A percentile compares a stretch with the other conserved stretches of the same genome.
Conservation (phyloP, 345 rosid genomes). For the Murraya koenigii region DNA sequence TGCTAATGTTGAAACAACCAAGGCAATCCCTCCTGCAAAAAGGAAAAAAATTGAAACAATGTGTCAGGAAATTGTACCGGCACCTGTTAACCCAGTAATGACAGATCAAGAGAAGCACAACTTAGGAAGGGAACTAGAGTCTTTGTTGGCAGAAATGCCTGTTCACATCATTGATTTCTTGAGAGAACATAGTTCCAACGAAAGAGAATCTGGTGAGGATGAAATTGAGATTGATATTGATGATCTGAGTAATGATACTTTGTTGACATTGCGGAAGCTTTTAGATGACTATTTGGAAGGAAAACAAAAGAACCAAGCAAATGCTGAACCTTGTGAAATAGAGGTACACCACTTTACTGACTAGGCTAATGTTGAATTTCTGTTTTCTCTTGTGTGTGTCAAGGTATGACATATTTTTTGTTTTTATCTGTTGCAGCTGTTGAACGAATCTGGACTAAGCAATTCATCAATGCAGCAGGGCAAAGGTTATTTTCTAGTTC, state of each 20-base stretch:
- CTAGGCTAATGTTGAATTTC: background rate
- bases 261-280: constrained; percentile 65
- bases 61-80: constrained; percentile 39
- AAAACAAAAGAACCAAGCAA: constrained; percentile 52
- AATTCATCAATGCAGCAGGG: constrained; percentile 72
- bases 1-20: constrained; percentile 36
- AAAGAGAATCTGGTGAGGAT: constrained; percentile 65
- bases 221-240: constrained; percentile 97
- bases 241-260: constrained; percentile 75
- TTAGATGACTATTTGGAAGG: constrained; percentile 63
- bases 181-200: constrained; percentile 70
- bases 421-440: constrained; percentile 44
- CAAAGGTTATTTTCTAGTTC: constrained; percentile 46
- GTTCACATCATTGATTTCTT: constrained; percentile 68
- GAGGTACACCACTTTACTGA: constrained; percentile 53
- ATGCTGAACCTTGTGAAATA: constrained; percentile 76
- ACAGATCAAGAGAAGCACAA: constrained; percentile 61
- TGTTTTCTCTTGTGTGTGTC: background rate
- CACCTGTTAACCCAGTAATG: constrained; percentile 52
- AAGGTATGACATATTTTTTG: constrained; percentile 1
- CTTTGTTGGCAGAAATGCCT: constrained; percentile 71
- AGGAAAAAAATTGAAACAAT: constrained; percentile 57
- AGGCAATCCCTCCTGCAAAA: constrained; percentile 46
- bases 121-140: constrained; percentile 58
- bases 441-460: constrained; percentile 68